Percentiles rank a stretch among this genome's conserved stretches.
These are phyloP conservation scores for Sphaceloma murrayae DNA, from an alignment of 2,329 filamentous ascomycete species.

Conservation along the genomic window DNA sequence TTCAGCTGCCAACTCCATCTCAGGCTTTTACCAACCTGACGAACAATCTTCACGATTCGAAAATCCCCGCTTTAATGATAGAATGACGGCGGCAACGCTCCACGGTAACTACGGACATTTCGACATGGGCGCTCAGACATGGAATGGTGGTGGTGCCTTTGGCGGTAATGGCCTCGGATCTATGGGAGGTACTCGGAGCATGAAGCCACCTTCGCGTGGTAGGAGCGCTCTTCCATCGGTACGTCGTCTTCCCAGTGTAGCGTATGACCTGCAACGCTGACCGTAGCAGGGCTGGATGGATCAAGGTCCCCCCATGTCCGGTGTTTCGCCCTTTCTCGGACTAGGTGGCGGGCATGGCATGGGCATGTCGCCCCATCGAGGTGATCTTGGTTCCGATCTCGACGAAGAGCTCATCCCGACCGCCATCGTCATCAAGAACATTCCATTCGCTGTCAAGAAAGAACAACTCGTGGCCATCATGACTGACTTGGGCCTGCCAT, in stretches of 20 bases:
- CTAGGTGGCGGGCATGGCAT: constrained; percentile 29
- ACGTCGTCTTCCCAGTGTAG: no score
- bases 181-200: constrained; percentile 44
- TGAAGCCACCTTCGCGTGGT: constrained; percentile 48
- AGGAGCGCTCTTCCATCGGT: constrained; percentile 62
- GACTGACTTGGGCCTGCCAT: constrained; percentile 84
- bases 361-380: constrained; percentile 32
- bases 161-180: constrained; percentile 57
- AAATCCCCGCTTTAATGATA: constrained; percentile 51
- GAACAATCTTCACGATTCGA: constrained; percentile 46
- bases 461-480: constrained; percentile 88
- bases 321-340: constrained; percentile 35
- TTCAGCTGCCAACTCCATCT: constrained; percentile 50
- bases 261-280: no score
- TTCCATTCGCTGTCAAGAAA: constrained; percentile 96
- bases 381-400: constrained; percentile 43
- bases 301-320: constrained; percentile 37
- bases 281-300: constrained; percentile 55
- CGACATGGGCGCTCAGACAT: constrained; percentile 63
- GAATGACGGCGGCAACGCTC: constrained; percentile 46
- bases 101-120: constrained; percentile 55
- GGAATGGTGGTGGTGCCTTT: constrained; percentile 69
- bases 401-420: constrained; percentile 92
- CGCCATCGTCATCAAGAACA: constrained; percentile 98
- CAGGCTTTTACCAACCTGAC: constrained; percentile 61